Evolutionary conservation across 2,329 filamentous ascomycete species (phyloP).

Genomic region (Fusarium xyrophilum): DNA sequence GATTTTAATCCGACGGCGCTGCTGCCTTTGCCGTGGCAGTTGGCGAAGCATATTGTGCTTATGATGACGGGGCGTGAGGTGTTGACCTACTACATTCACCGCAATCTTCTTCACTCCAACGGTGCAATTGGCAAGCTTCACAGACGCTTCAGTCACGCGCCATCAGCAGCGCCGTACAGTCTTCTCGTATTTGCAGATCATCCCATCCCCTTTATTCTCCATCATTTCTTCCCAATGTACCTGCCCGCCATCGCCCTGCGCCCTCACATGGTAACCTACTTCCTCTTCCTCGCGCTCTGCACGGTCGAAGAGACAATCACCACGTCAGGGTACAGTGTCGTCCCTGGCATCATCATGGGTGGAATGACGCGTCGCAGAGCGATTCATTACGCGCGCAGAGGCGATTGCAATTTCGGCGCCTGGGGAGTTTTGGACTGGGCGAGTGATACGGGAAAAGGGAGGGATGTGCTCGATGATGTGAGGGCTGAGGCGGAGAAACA

Average conservation of each 20-base stretch:
- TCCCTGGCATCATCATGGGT: constrained; percentile 61
- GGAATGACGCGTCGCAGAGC: constrained; percentile 53
- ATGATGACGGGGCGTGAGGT: constrained; percentile 60
- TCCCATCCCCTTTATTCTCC: constrained; percentile 67
- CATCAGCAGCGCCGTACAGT: constrained; percentile 64
- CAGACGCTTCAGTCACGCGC: constrained; percentile 57
- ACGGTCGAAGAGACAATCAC: constrained; percentile 72
- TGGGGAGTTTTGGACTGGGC: constrained; percentile 70
- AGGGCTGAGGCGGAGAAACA: constrained; percentile 65
- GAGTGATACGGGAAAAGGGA: constrained; percentile 61
- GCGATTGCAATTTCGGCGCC: constrained; percentile 66
- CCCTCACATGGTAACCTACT: constrained; percentile 75
- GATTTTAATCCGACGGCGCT: constrained; percentile 58
- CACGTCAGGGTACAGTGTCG: constrained; percentile 70
- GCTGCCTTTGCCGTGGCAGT: constrained; percentile 61
- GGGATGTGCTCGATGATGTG: constrained; percentile 60
- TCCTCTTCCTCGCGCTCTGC: constrained; percentile 67
- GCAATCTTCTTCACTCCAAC: constrained; percentile 68
- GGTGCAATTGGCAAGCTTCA: constrained; percentile 52
- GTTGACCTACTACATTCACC: constrained; percentile 77
- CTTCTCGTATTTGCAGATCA: constrained; percentile 73
- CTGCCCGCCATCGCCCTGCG: constrained; percentile 69
- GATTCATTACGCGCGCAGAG: constrained; percentile 63
- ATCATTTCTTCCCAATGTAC: constrained; percentile 70
- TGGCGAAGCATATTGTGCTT: constrained; percentile 56